phyloP scores from a whole-genome alignment of 495 filamentous ascomycete species.

The Bathelium albidoporum region DNA sequence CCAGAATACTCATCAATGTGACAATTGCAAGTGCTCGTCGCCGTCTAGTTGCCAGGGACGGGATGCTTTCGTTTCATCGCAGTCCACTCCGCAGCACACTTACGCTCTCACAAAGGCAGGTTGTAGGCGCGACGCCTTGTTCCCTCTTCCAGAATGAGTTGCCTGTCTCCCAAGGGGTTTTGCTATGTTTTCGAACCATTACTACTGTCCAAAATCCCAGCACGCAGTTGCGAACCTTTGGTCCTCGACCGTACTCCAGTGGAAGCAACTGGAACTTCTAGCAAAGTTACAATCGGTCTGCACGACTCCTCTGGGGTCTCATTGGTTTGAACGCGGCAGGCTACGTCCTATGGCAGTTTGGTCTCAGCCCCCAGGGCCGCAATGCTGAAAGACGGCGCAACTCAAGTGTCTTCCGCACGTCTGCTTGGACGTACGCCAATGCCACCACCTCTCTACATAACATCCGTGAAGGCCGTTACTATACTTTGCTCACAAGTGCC shows the following conservation, averaged over 20 bases:
- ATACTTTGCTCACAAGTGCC: constrained; percentile 22
- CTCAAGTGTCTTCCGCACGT: constrained; percentile 3
- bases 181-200: no score
- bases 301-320: constrained; percentile 17
- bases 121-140: neutral
- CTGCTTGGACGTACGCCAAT: neutral
- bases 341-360: constrained; percentile 21
- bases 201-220: no score
- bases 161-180: no score
- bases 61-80: no score
- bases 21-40: no score
- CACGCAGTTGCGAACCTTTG: no score
- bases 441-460: constrained; percentile 10
- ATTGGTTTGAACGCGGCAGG: constrained; percentile 27
- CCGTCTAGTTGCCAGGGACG: no score
- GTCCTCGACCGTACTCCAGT: neutral
- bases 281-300: neutral
- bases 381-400: neutral
- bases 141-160: no score
- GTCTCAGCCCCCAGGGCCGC: neutral
- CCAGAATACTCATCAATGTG: no score
- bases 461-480: constrained; percentile 16
- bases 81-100: no score
- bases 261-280: neutral
- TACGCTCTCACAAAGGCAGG: no score